Evolutionary conservation across 2,329 filamentous ascomycete species (phyloP).

Genomic region (Aspergillus novoparasiticus): DNA sequence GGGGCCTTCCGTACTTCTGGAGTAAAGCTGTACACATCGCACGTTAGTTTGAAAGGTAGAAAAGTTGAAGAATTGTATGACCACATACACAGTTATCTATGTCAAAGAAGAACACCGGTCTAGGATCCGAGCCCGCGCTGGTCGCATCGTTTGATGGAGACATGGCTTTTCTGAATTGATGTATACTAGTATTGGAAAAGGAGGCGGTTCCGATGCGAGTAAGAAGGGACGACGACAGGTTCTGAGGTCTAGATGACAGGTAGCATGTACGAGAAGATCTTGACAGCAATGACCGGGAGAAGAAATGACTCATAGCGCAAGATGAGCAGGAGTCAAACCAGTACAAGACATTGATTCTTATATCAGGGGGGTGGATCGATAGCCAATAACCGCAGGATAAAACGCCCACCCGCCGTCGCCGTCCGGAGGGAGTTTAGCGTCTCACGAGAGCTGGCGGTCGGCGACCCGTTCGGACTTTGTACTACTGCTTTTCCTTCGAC

Average conservation of each 20-base stretch:
- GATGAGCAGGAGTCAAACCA: neutral
- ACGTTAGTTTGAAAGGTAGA: constrained; percentile 15
- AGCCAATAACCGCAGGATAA: neutral
- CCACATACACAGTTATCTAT: constrained; percentile 87
- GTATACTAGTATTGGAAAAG: constrained; percentile 2
- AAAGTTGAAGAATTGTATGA: neutral
- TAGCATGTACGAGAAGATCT: neutral
- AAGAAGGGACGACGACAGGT: neutral
- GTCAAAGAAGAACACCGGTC: constrained; percentile 75
- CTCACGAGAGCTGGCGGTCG: constrained; percentile 6
- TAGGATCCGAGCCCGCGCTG: constrained; percentile 34
- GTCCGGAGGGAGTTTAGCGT: constrained; percentile 22
- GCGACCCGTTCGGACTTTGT: constrained; percentile 1
- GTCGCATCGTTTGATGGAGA: constrained; percentile 16
- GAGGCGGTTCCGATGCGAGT: constrained; percentile 2
- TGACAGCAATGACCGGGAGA: neutral
- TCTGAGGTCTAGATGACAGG: neutral
- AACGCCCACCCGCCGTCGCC: neutral
- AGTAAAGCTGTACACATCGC: constrained; percentile 64
- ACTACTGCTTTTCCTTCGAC: constrained; percentile 13
- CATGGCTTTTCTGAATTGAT: constrained; percentile 24
- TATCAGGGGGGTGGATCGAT: neutral
- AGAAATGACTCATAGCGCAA: constrained; percentile 2
- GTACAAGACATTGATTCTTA: neutral
- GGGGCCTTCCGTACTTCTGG: constrained; percentile 65